These are phyloP conservation scores for Rhodotorula toruloides DNA, from an alignment of 768 basidiomycete species.

Conservation along the genomic window DNA sequence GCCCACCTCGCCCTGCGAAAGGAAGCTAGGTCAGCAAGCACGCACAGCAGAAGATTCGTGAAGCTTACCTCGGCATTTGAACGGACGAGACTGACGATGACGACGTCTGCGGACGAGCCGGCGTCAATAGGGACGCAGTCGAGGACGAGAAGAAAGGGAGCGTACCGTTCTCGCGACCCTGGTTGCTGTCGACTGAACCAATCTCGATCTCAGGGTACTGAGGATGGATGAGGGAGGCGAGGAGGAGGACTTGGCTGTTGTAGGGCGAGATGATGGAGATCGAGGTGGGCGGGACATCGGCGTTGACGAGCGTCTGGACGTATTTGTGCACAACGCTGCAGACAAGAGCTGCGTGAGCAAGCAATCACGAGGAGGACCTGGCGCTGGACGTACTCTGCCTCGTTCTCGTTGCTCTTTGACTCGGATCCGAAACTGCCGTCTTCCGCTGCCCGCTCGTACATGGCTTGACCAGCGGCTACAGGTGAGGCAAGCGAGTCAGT, in stretches of 20 bases:
- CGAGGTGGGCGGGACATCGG: conserved; percentile 62
- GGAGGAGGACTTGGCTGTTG: conserved; percentile 84
- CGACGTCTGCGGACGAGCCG: conserved; percentile 56
- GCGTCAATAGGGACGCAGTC: not conserved
- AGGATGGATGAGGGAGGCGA: conserved; percentile 70
- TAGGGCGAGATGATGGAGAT: conserved; percentile 92
- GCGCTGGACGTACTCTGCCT: conserved; percentile 61
- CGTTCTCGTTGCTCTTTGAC: conserved; percentile 89
- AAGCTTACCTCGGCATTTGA: conserved; percentile 76
- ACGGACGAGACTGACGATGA: conserved; percentile 85
- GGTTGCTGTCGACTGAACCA: conserved; percentile 94
- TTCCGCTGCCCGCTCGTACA: conserved; percentile 62
- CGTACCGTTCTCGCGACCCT: conserved; percentile 77
- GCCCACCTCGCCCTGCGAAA: conserved; percentile 71
- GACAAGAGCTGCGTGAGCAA: too few relatives aligned
- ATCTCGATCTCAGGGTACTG: conserved; percentile 64
- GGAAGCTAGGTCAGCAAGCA: not conserved
- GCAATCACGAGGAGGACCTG: not conserved
- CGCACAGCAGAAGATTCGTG: not conserved
- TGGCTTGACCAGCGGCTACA: conserved; percentile 39
- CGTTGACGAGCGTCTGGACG: conserved; percentile 41
- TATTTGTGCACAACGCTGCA: conserved; percentile 24
- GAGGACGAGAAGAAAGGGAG: not conserved
- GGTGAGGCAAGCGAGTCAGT: not conserved
- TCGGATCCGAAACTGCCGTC: conserved; percentile 51